These are phyloP conservation scores for Platanus orientalis DNA, from an alignment of 164 flowering plant genomes.

Conservation along the genomic window DNA sequence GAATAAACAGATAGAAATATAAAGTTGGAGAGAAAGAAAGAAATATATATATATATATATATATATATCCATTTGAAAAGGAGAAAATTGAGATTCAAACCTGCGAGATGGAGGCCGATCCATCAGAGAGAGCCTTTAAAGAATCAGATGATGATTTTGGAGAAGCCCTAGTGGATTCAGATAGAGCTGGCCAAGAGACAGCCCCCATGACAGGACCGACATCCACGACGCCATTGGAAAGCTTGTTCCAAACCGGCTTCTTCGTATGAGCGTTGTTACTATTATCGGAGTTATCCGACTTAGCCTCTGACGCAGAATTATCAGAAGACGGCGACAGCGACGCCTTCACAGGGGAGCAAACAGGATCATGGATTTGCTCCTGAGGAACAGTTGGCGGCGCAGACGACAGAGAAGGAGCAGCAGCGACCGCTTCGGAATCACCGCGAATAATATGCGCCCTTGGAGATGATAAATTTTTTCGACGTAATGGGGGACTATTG, in stretches of 20 bases:
- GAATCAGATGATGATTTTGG: conserved; percentile 45
- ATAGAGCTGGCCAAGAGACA: conserved; percentile 65
- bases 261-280: conserved; percentile 24
- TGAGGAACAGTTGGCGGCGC: conserved; percentile 1
- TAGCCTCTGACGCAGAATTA: conserved; percentile 14
- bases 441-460: conserved; percentile 32
- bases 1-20: conserved; percentile 2
- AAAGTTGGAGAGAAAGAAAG: too few relatives aligned
- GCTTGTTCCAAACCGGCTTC: conserved; percentile 78
- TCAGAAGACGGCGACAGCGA: conserved; percentile 24
- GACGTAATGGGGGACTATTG: conserved; percentile 13
- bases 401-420: neutral
- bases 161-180: conserved; percentile 52
- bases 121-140: conserved; percentile 35
- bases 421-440: conserved; percentile 16
- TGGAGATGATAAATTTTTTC: conserved; percentile 11
- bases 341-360: neutral
- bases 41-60: too few relatives aligned
- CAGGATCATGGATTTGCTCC: conserved; percentile 18
- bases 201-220: conserved; percentile 54
- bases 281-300: conserved; percentile 22
- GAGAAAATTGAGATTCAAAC: neutral
- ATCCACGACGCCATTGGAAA: conserved; percentile 42
- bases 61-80: neutral
- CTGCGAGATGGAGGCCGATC: conserved; percentile 30